Conservation (phyloP, 2,329 filamentous ascomycete species). For the Sporothrix brasiliensis region DNA sequence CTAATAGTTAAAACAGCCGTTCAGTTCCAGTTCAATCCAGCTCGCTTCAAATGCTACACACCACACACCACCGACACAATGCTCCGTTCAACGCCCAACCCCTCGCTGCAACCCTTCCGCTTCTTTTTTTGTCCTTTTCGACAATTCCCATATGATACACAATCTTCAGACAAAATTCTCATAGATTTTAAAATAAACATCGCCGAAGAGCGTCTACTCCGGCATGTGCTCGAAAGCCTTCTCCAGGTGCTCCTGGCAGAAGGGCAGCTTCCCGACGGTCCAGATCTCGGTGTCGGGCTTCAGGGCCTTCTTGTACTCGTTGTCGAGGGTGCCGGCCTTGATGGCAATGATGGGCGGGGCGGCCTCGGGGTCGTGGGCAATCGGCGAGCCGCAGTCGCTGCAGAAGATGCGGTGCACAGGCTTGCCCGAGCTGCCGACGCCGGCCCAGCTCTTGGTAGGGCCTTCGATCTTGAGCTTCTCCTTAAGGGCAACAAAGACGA, state of each 20-base stretch:
- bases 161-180: neutral
- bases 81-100: constrained; percentile 22
- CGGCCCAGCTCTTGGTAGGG: constrained; percentile 65
- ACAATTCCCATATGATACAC: constrained; percentile 26
- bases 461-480: constrained; percentile 65
- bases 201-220: constrained; percentile 45
- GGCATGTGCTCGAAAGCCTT: constrained; percentile 68
- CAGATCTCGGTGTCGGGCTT: constrained; percentile 73
- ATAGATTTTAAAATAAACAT: neutral
- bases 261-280: constrained; percentile 69
- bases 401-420: constrained; percentile 70
- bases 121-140: neutral
- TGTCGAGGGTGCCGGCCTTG: constrained; percentile 67
- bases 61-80: constrained; percentile 1
- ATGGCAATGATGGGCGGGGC: constrained; percentile 70
- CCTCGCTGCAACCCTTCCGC: neutral
- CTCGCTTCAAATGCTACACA: constrained; percentile 1
- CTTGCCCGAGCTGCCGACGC: constrained; percentile 63
- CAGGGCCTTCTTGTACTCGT: constrained; percentile 67
- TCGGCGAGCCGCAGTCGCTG: constrained; percentile 68
- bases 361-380: constrained; percentile 71
- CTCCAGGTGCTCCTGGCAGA: constrained; percentile 66
- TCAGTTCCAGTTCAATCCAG: constrained; percentile 1
- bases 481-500: constrained; percentile 68
- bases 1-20: constrained; percentile 11